These are phyloP conservation scores for Hypholoma sublateritium DNA, from an alignment of 768 basidiomycete species.

Conservation along the genomic window DNA sequence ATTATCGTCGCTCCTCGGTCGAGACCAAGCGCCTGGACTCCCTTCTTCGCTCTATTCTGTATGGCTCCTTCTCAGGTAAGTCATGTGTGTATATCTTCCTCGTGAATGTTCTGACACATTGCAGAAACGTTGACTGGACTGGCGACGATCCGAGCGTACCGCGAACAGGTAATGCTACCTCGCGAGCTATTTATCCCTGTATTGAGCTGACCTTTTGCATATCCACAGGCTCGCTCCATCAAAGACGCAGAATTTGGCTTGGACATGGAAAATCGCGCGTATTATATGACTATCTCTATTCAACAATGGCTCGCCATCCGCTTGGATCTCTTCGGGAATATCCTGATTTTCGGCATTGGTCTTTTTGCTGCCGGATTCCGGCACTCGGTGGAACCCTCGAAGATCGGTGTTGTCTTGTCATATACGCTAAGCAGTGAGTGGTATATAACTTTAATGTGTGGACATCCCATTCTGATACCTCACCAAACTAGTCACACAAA, in stretches of 20 bases:
- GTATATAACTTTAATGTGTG: neutral
- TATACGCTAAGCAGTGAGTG: constrained; percentile 48
- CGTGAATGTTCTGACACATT: no score
- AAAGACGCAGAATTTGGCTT: constrained; percentile 52
- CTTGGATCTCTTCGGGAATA: constrained; percentile 67
- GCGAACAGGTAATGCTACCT: constrained; percentile 42
- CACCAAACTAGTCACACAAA: constrained; percentile 37
- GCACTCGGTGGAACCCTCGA: constrained; percentile 52
- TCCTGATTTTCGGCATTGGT: constrained; percentile 68
- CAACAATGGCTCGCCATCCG: constrained; percentile 66
- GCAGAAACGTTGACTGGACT: constrained; percentile 64
- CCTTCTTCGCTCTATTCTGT: constrained; percentile 56
- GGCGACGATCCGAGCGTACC: constrained; percentile 62
- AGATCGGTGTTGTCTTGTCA: constrained; percentile 55
- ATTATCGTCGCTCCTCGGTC: constrained; percentile 60
- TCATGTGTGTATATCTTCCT: neutral
- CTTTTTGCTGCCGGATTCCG: constrained; percentile 72
- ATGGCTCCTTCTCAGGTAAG: constrained; percentile 57
- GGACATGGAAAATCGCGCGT: constrained; percentile 61
- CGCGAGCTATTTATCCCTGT: neutral
- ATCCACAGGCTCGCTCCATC: constrained; percentile 44
- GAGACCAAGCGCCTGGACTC: constrained; percentile 69
- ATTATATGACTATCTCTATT: constrained; percentile 65
- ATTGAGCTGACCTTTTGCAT: neutral
- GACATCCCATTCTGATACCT: neutral